These are phyloP conservation scores for Erysimum cheiri DNA, from an alignment of 441 rosid genomes.

Conservation along the genomic window DNA sequence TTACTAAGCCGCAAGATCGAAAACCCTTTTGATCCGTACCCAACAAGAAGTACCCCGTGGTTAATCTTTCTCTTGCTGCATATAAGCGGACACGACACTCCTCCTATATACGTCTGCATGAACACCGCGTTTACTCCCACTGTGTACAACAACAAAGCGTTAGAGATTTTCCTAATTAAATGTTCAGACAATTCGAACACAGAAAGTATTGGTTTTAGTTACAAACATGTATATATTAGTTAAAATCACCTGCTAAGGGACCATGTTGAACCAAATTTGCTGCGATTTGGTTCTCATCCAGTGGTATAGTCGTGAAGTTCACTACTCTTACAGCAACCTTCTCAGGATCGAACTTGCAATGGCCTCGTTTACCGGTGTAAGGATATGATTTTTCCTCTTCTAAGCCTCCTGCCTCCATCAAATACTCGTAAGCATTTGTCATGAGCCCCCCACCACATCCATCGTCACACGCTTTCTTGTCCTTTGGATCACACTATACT, in stretches of 20 bases:
- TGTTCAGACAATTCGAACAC: not conserved
- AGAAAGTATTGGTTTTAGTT: not conserved
- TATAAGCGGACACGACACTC: slow-evolving; percentile 85
- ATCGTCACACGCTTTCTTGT: slow-evolving; percentile 63
- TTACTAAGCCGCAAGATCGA: slow-evolving; percentile 69
- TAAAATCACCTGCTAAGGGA: slow-evolving; percentile 65
- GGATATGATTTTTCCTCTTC: slow-evolving; percentile 74
- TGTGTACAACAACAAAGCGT: slow-evolving; percentile 20
- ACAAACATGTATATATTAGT: not conserved
- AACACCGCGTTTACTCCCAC: slow-evolving; percentile 80
- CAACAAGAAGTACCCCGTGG: slow-evolving; percentile 82
- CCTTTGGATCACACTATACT: slow-evolving; percentile 64
- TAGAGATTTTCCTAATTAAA: not conserved
- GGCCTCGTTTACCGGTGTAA: slow-evolving; percentile 60
- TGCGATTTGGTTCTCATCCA: slow-evolving; percentile 75
- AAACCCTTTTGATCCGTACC: slow-evolving; percentile 78
- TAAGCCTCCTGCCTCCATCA: slow-evolving; percentile 76
- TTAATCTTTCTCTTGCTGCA: slow-evolving; percentile 71
- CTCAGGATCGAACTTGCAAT: slow-evolving; percentile 62
- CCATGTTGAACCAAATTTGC: slow-evolving; percentile 78
- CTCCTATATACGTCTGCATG: slow-evolving; percentile 92
- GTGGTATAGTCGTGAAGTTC: slow-evolving; percentile 66
- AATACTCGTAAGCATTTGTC: slow-evolving; percentile 83
- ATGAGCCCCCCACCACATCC: slow-evolving; percentile 91
- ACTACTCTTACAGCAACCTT: slow-evolving; percentile 62